A percentile compares a stretch with the other conserved stretches of the same genome.
phyloP scores from a whole-genome alignment of 1,284 basidiomycete species.

The Takashimella tepidaria region DNA sequence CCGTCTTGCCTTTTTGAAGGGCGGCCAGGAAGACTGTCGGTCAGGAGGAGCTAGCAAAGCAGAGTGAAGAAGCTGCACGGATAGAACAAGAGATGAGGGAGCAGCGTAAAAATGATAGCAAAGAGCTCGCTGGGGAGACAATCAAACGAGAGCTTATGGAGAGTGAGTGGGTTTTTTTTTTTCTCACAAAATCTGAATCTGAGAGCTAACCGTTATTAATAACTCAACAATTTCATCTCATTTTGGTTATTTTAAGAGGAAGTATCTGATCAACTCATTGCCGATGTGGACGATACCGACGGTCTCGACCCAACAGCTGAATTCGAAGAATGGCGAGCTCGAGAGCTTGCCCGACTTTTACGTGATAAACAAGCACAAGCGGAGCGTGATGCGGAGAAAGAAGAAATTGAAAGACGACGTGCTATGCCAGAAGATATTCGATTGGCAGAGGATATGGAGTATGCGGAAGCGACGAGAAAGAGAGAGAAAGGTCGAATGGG shows the following conservation, averaged over 20 bases:
- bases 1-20: no score
- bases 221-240: background rate
- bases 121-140: slow-evolving; percentile 46
- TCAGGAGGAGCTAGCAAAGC: slow-evolving; percentile 33
- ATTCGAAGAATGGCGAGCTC: slow-evolving; percentile 91
- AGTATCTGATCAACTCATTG: slow-evolving; percentile 64
- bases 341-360: slow-evolving; percentile 86
- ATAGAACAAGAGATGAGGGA: slow-evolving; percentile 38
- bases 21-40: slow-evolving; percentile 34
- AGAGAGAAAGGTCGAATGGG: slow-evolving; percentile 61
- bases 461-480: slow-evolving; percentile 70
- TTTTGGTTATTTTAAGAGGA: no score
- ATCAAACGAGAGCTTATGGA: slow-evolving; percentile 45
- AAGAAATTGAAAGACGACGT: slow-evolving; percentile 82
- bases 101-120: slow-evolving; percentile 41
- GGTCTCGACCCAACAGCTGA: slow-evolving; percentile 83
- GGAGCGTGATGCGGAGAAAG: slow-evolving; percentile 70
- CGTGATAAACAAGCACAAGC: slow-evolving; percentile 81
- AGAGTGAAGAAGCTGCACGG: slow-evolving; percentile 37
- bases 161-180: slow-evolving; percentile 23
- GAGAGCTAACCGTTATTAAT: background rate
- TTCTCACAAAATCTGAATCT: background rate
- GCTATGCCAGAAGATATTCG: slow-evolving; percentile 89
- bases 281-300: slow-evolving; percentile 93
- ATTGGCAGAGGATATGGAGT: slow-evolving; percentile 81